phyloP scores from a whole-genome alignment of 139 green algal genomes.

The Chlorella sp. region DNA sequence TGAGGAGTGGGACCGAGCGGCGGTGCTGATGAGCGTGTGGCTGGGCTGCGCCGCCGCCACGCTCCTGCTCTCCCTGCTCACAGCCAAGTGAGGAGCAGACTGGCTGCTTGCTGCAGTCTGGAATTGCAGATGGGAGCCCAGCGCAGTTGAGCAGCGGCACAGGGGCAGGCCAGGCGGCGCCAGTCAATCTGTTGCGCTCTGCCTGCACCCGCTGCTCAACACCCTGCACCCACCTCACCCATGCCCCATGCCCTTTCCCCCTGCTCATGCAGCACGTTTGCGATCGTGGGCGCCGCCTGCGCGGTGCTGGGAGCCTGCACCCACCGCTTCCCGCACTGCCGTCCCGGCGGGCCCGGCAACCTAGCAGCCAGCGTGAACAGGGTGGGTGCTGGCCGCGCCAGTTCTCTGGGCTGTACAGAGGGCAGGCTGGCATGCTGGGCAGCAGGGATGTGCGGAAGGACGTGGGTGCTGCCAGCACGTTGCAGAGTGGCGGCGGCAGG shows the following conservation, averaged over 20 bases:
- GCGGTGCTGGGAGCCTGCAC: background rate
- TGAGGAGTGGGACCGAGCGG: background rate
- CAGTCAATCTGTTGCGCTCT: too few species aligned
- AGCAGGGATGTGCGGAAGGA: too few species aligned
- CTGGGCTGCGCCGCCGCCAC: background rate
- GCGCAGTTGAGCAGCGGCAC: too few species aligned
- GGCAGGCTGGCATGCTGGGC: background rate
- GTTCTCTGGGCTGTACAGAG: background rate
- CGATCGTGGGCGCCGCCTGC: background rate
- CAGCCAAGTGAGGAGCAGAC: background rate
- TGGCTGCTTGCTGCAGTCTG: too few species aligned
- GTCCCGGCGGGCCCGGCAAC: background rate
- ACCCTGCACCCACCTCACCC: too few species aligned
- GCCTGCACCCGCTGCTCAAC: too few species aligned
- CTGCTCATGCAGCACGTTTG: background rate
- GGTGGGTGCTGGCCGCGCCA: background rate
- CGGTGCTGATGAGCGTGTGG: background rate
- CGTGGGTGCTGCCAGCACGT: too few species aligned
- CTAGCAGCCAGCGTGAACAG: too few species aligned
- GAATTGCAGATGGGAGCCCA: too few species aligned
- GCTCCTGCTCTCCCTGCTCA: background rate
- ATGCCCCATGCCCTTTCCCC: background rate
- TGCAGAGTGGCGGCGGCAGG: too few species aligned
- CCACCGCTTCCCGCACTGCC: conserved; percentile 1
- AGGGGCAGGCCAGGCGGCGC: too few species aligned